Conservation (phyloP, 352 stramenopile species). For the Phytophthora pini region DNA sequence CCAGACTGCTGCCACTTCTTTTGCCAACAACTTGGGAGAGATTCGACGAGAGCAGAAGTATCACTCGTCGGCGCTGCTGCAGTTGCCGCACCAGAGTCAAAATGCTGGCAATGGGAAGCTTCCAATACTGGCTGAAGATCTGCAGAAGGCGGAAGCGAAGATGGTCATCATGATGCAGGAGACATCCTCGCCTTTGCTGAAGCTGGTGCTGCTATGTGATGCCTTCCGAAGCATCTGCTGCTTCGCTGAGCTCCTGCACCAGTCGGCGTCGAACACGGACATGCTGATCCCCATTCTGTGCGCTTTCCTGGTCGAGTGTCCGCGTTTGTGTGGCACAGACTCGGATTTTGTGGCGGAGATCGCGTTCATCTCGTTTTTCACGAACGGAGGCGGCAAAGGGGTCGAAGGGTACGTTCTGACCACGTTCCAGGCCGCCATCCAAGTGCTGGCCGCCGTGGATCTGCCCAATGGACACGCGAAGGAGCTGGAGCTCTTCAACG, state of each 20-base stretch:
- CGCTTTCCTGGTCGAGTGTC: constrained; percentile 59
- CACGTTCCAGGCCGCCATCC: constrained; percentile 75
- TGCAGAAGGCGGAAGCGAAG: constrained; percentile 49
- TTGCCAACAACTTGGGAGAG: constrained; percentile 53
- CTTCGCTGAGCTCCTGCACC: constrained; percentile 70
- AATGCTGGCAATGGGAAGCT: constrained; percentile 7
- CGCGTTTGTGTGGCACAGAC: constrained; percentile 24
- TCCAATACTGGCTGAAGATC: constrained; percentile 38
- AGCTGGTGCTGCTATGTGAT: constrained; percentile 66
- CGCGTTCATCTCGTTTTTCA: constrained; percentile 83
- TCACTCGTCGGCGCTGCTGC: constrained; percentile 34
- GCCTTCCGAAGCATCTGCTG: constrained; percentile 71
- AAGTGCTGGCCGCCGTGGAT: constrained; percentile 74
- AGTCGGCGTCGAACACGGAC: constrained; percentile 69
- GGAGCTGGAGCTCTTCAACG: constrained; percentile 60
- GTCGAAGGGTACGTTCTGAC: constrained; percentile 83
- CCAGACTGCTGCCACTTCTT: constrained; percentile 46
- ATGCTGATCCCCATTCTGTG: constrained; percentile 78
- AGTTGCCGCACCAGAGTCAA: constrained; percentile 17
- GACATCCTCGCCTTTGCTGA: constrained; percentile 60
- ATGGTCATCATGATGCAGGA: constrained; percentile 56
- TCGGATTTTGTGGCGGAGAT: constrained; percentile 74
- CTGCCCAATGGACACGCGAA: constrained; percentile 54
- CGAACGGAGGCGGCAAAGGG: constrained; percentile 72
- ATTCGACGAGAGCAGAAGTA: constrained; percentile 61